Evolutionary conservation across 73 alveolate species (phyloP).

Genomic region (Urostyla sp.): DNA sequence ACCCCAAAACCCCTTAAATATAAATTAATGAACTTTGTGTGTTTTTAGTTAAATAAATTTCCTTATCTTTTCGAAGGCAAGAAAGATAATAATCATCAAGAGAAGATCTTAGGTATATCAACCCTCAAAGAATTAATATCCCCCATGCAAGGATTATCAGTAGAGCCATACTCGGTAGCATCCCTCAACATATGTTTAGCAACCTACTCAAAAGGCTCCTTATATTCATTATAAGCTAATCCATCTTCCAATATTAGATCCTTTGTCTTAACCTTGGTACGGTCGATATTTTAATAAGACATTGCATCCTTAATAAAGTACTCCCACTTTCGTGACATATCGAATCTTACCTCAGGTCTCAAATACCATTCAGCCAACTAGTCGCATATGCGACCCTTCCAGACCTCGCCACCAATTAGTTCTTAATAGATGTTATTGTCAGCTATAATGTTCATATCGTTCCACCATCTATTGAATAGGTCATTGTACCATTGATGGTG

Average conservation of each 20-base stretch:
- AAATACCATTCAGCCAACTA: conserved; percentile 72
- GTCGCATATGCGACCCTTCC: conserved; percentile 75
- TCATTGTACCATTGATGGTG: conserved; percentile 75
- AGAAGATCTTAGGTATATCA: neutral
- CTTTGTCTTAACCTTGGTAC: conserved; percentile 26
- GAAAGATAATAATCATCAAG: neutral
- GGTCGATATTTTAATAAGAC: conserved; percentile 29
- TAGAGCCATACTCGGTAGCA: conserved; percentile 39
- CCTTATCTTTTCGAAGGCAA: too few relatives aligned
- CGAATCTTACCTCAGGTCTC: conserved; percentile 63
- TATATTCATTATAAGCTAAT: conserved; percentile 41
- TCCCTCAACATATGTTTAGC: conserved; percentile 66
- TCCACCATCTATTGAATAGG: conserved; percentile 73
- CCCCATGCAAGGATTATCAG: conserved; percentile 14
- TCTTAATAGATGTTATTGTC: conserved; percentile 70
- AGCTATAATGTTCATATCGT: conserved; percentile 64
- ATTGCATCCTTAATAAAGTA: conserved; percentile 68
- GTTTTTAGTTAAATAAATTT: too few relatives aligned
- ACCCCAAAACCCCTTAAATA: conserved; percentile 1
- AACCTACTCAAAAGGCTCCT: conserved; percentile 53
- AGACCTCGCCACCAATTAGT: conserved; percentile 76
- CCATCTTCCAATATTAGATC: conserved; percentile 61
- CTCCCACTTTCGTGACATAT: conserved; percentile 61
- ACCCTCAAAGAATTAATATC: conserved; percentile 22
- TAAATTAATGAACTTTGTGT: neutral